Conservation (phyloP, 179 eudicot species). For the Camellia oleifera region DNA sequence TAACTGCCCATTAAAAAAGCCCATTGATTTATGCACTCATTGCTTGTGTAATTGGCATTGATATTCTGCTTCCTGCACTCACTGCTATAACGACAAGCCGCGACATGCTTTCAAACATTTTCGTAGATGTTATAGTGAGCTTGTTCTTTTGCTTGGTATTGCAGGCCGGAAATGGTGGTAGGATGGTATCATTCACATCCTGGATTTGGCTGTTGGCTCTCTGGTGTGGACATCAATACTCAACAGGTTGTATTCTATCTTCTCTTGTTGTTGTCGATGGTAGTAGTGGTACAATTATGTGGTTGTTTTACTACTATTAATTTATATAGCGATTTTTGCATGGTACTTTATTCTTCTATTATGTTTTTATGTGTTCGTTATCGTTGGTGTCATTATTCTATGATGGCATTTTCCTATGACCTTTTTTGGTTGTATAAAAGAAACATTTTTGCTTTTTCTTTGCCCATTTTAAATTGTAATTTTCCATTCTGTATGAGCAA, state of each 20-base stretch:
- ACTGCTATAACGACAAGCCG: not conserved
- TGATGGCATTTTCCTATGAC: not conserved
- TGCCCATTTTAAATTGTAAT: not conserved
- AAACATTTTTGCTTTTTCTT: not conserved
- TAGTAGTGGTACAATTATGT: constrained; percentile 3
- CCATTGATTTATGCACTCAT: not conserved
- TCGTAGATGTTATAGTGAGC: not conserved
- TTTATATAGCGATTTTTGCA: not conserved
- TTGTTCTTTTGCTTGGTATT: constrained; percentile 14
- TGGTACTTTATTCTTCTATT: not conserved
- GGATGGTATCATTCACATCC: constrained; percentile 87
- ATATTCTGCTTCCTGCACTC: not conserved
- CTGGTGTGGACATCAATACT: constrained; percentile 95
- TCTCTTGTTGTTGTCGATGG: not conserved
- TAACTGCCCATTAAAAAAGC: not conserved
- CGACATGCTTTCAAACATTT: not conserved
- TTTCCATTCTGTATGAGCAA: not conserved
- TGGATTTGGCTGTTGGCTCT: constrained; percentile 93
- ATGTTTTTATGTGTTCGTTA: no score
- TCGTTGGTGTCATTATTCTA: not conserved
- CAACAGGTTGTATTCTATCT: constrained; percentile 55
- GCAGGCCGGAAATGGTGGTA: constrained; percentile 84
- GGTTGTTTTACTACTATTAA: not conserved
- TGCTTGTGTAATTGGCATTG: not conserved
- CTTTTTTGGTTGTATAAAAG: not conserved